phyloP scores from a whole-genome alignment of 1,284 basidiomycete genomes.

The Ganoderma boninense region DNA sequence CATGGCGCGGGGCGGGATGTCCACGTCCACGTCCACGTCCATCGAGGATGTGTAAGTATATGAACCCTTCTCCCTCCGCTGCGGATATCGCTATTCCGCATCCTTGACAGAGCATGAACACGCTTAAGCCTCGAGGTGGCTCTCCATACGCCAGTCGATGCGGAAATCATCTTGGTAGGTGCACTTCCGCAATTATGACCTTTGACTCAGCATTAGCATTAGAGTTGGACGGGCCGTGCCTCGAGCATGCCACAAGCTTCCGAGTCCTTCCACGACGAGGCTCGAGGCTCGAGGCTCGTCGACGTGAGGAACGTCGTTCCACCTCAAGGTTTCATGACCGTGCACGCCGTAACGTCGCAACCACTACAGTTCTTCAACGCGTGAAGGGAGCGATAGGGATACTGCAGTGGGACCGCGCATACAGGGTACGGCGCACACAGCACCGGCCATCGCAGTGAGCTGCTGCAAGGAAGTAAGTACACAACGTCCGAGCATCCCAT shows the following conservation, averaged over 20 bases:
- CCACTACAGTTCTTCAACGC: neutral
- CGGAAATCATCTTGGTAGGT: neutral
- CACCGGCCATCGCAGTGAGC: neutral
- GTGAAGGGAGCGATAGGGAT: neutral
- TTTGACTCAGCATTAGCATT: no score
- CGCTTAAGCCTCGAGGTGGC: neutral
- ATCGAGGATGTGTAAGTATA: no score
- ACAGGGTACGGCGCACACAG: neutral
- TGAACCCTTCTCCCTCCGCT: neutral
- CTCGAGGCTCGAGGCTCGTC: no score
- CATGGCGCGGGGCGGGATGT: neutral
- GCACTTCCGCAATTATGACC: neutral
- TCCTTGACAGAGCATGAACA: neutral
- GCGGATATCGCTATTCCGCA: neutral
- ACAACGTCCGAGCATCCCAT: neutral
- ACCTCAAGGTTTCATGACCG: neutral
- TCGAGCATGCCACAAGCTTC: neutral
- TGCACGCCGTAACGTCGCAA: neutral
- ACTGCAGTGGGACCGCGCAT: no score
- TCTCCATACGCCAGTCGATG: no score
- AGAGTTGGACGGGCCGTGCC: neutral
- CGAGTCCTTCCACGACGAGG: neutral
- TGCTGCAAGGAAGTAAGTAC: no score
- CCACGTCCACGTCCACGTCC: no score
- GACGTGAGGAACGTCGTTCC: no score